These are phyloP conservation scores for Pichia scutulata DNA, from an alignment of 805 yeast species.

Conservation along the genomic window DNA sequence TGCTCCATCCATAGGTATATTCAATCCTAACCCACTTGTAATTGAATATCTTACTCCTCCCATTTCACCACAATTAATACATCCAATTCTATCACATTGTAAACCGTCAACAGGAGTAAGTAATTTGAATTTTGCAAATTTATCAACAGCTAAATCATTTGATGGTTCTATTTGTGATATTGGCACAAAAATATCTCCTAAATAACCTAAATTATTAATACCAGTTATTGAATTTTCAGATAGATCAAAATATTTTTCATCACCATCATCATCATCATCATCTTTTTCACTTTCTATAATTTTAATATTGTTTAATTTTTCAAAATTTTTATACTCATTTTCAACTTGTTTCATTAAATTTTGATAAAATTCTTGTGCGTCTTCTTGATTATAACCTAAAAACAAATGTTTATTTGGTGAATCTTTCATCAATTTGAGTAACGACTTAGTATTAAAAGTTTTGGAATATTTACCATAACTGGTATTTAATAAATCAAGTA, in stretches of 20 bases:
- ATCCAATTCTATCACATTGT: slow-evolving; percentile 82
- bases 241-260: slow-evolving; percentile 19
- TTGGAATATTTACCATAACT: slow-evolving; percentile 49
- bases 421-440: slow-evolving; percentile 63
- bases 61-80: slow-evolving; percentile 84
- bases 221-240: slow-evolving; percentile 28
- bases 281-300: slow-evolving; percentile 8
- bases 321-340: slow-evolving; percentile 35
- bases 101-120: slow-evolving; percentile 91
- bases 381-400: slow-evolving; percentile 86
- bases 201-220: slow-evolving; percentile 42
- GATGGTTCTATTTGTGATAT: slow-evolving; percentile 75
- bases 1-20: slow-evolving; percentile 41
- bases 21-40: slow-evolving; percentile 64
- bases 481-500: slow-evolving; percentile 49
- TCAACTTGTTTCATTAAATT: slow-evolving; percentile 62
- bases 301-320: slow-evolving; percentile 17
- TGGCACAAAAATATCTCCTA: slow-evolving; percentile 64
- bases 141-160: slow-evolving; percentile 33
- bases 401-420: slow-evolving; percentile 74
- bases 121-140: slow-evolving; percentile 46
- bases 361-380: slow-evolving; percentile 94
- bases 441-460: slow-evolving; percentile 51
- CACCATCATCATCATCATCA: slow-evolving; percentile 16
- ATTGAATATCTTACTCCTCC: slow-evolving; percentile 87